Evolutionary conservation across 1,284 basidiomycete genomes (phyloP), one percentile per base, ranked within the genome.

Genomic region (Tausonia pullulans): DNA sequence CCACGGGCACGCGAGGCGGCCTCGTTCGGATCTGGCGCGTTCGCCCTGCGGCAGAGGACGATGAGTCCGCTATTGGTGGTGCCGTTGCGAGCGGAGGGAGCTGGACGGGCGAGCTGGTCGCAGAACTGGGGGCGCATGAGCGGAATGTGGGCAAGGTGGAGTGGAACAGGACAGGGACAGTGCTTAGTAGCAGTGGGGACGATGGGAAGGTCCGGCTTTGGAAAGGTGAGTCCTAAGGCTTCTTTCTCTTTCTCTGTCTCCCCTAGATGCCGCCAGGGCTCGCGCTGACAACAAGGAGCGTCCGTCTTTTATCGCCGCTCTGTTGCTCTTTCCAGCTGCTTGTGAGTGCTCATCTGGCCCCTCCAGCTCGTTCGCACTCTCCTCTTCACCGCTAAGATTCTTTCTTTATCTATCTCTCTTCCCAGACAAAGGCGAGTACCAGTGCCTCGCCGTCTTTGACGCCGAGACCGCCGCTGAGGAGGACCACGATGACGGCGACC

Each of bases 131-230:
- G 27, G 27, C 27, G 27, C 27, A 27, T 27, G 27, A 27, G 27
- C 68, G 69, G 6, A 69, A 62, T n/a, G 66, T 40, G 16, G 63
- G 61, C 50, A 69, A 86, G 84, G 69, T 83, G 84, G 6, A 76
- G 69, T 75, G 74, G 77, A 77, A 77, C 67, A 74, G 75, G 7
- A 74, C 71, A 27, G 93, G 92, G 2, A 94, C 92, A 9, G 83
- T 94, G 2, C 79, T 97, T 13, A 89, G 90, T 1, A 91, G 89
- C 0, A 85, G 87, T 2, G 90, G 91, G 4, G 92, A 93, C 69
- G 93, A 96, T 68, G 93, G 91, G 0, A 82, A 87, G 11, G 83
- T 96, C 45, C 81, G 90, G 40, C 76, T 96, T 48, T 95, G 91
- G 88, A 95, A 95, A 75, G 86, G 76, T 77, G 59, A 69, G 75